Base-by-base conservation (phyloP, 176 grass and related monocot genomes). In the Carex cristatella region DNA sequence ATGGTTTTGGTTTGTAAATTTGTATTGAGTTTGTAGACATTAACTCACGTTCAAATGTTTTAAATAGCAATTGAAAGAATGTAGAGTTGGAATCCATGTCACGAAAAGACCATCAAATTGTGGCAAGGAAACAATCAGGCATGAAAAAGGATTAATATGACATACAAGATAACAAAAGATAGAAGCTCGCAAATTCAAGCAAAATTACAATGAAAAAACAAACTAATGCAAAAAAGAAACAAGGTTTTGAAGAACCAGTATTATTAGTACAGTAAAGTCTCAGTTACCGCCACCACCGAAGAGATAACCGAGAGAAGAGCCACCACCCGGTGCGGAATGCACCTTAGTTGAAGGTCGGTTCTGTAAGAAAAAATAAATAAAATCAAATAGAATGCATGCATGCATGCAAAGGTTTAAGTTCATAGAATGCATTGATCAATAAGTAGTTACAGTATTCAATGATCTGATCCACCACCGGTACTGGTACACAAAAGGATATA, bases 341-440 rank as follows among this genome's bases (percentile, higher is more conserved):
- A 92, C 90, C 90, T 89, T 92, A 46, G 88, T 92, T 11, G 90
- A 92, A 23, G 88, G 90, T 0, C 90, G 90, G 13, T 87, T 88
- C 90, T 92, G 55, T 5, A 32, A 27, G 27, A 9, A 12, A 37
- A 37, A 48, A 15, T 10, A 4, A 48, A 9, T 1, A 79, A 1
- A 61, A 15, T 33, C 10, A 4, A 72, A 48, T 13, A 65, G 46
- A 58, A 33, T 23, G 23, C 23, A 23, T 23, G 23, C 23, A 23
- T 23, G 23, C 23, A 23, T 23, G 23, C 23, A 23, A 23, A 23
- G 23, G 23, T 23, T 23, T 23, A 23, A 23, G 23, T 23, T 23
- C 23, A 23, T 23, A 23, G 23, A 23, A 23, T 23, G 23, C 23
- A 23, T 23, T 23, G 23, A 23, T 23, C 23, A 23, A 23, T 23